Percentiles rank a stretch among this genome's conserved stretches.
phyloP scores from a whole-genome alignment of 441 rosid species.

The Kokia cookei region DNA sequence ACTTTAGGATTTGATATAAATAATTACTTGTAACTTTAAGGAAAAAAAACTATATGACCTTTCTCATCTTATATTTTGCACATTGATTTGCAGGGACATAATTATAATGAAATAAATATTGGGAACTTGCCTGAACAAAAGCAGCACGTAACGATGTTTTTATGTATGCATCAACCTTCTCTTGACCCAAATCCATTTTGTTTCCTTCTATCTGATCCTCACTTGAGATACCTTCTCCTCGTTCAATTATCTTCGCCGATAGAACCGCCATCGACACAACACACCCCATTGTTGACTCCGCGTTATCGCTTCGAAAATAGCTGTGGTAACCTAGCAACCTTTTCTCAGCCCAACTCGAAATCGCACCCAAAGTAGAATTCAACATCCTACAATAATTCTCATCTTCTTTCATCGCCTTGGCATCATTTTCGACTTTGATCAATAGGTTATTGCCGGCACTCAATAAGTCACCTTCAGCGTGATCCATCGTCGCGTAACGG shows the following conservation, averaged over 20 bases:
- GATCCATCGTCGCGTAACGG: conserved; percentile 52
- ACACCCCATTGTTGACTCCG: conserved; percentile 48
- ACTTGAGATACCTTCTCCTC: conserved; percentile 32
- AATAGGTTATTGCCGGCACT: conserved; percentile 53
- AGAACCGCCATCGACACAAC: conserved; percentile 45
- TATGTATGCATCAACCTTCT: conserved; percentile 53
- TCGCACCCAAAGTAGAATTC: conserved; percentile 36
- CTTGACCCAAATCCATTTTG: conserved; percentile 30
- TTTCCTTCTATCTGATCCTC: conserved; percentile 41
- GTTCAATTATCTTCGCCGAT: conserved; percentile 39
- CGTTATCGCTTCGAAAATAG: conserved; percentile 41
- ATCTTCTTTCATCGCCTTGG: conserved; percentile 36
- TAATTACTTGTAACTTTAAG: too few relatives aligned
- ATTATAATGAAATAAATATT: conserved; percentile 8
- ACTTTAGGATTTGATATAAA: too few relatives aligned
- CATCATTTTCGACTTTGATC: conserved; percentile 49
- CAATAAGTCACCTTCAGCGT: conserved; percentile 55
- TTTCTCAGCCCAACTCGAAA: conserved; percentile 57
- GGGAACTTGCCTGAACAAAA: conserved; percentile 47
- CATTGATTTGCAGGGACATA: not conserved
- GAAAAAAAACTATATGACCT: not conserved
- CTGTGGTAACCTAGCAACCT: conserved; percentile 55
- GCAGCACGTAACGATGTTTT: conserved; percentile 48
- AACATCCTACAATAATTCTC: conserved; percentile 28
- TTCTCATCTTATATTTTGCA: not conserved